phyloP scores from a whole-genome alignment of 345 rosid species.

The Citrus hindsii region DNA sequence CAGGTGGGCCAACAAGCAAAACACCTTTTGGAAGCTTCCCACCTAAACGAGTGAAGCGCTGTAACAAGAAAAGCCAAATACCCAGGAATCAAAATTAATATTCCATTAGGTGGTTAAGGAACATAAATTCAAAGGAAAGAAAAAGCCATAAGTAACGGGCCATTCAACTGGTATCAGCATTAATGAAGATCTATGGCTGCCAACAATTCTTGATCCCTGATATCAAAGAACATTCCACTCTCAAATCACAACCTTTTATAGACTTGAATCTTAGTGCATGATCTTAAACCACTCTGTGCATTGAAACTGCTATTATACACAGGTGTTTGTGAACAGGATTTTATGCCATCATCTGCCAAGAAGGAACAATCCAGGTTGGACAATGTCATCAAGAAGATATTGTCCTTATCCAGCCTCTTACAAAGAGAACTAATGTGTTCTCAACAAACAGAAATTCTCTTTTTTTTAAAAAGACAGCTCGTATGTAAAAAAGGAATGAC shows the following conservation, averaged over 20 bases:
- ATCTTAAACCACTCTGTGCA: not conserved
- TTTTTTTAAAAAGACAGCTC: not conserved
- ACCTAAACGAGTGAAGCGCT: slow-evolving; percentile 97
- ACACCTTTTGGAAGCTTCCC: slow-evolving; percentile 99
- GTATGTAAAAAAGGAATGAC: not conserved
- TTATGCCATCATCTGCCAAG: not conserved
- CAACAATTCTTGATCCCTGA: not conserved
- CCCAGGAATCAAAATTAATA: slow-evolving; percentile 1
- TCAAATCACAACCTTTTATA: not conserved
- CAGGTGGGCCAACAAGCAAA: slow-evolving; percentile 96
- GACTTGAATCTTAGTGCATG: not conserved
- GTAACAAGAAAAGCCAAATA: slow-evolving; percentile 19
- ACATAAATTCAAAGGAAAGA: not conserved
- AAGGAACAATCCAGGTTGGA: not conserved
- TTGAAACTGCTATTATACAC: not conserved
- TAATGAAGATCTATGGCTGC: not conserved
- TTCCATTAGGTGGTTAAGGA: not conserved
- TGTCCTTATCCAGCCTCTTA: not conserved
- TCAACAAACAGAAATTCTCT: not conserved
- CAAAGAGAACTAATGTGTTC: not conserved
- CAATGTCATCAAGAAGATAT: not conserved
- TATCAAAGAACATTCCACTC: not conserved
- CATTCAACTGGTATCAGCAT: not conserved
- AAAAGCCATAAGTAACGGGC: not conserved
- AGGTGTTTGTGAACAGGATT: not conserved